Conservation (phyloP, 257 asterid species). For the Solanum lignicaule region DNA sequence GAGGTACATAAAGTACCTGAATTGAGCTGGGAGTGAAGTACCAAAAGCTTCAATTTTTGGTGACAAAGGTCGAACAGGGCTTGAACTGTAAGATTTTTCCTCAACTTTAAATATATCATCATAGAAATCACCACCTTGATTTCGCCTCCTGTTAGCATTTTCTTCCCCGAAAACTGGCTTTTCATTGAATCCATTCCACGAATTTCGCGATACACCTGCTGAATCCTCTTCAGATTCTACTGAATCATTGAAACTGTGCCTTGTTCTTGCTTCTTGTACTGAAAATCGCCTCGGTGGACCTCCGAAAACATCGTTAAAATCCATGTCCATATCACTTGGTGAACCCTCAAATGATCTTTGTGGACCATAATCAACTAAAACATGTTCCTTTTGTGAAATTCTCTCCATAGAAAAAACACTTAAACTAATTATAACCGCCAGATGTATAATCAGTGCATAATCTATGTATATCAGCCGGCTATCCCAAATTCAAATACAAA, state of each 20-base stretch:
- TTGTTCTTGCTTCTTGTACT: constrained; percentile 37
- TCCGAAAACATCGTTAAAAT: constrained; percentile 82
- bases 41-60: constrained; percentile 36
- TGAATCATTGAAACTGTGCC: constrained; percentile 43
- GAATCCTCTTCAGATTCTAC: constrained; percentile 30
- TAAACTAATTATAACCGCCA: neutral
- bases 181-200: constrained; percentile 27
- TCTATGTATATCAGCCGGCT: neutral
- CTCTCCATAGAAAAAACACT: constrained; percentile 35
- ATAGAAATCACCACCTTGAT: constrained; percentile 44
- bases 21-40: constrained; percentile 45
- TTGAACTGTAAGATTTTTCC: constrained; percentile 29
- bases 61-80: constrained; percentile 48
- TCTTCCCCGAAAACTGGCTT: constrained; percentile 74
- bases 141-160: constrained; percentile 24
- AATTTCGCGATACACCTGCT: neutral
- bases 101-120: constrained; percentile 70
- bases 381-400: constrained; percentile 29
- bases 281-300: constrained; percentile 89
- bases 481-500: neutral
- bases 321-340: constrained; percentile 25
- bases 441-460: neutral
- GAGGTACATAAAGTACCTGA: constrained; percentile 30
- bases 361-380: constrained; percentile 15
- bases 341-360: constrained; percentile 10